phyloP scores from a whole-genome alignment of 768 basidiomycete species.

The Lactifluus subvellereus region DNA sequence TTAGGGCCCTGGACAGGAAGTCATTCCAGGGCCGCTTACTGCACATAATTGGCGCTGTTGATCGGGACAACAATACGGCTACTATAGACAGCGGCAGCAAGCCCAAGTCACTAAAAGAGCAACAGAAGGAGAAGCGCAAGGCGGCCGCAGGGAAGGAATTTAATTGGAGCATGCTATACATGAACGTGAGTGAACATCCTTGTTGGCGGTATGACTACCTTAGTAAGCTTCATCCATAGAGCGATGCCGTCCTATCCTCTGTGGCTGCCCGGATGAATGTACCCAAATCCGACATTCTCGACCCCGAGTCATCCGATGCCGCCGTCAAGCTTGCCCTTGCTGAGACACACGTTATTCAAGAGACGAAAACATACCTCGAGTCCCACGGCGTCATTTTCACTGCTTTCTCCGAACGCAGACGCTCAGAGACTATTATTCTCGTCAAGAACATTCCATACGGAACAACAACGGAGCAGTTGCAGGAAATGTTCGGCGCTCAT shows the following conservation, averaged over 20 bases:
- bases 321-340: constrained; percentile 95
- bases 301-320: constrained; percentile 72
- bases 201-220: constrained; percentile 22
- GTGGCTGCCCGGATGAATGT: constrained; percentile 86
- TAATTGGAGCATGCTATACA: constrained; percentile 91
- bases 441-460: constrained; percentile 98
- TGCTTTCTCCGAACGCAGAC: constrained; percentile 40
- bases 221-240: constrained; percentile 41
- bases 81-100: constrained; percentile 40
- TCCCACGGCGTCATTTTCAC: constrained; percentile 62
- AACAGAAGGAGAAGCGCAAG: constrained; percentile 54
- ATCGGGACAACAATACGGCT: constrained; percentile 47
- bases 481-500: constrained; percentile 70
- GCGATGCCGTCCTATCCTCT: constrained; percentile 88
- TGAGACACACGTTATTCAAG: constrained; percentile 92
- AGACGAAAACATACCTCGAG: constrained; percentile 89
- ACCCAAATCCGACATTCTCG: constrained; percentile 81
- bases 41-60: constrained; percentile 83
- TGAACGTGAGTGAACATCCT: constrained; percentile 73
- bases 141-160: constrained; percentile 69
- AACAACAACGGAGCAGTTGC: constrained; percentile 69
- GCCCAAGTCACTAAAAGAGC: constrained; percentile 54
- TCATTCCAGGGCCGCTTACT: constrained; percentile 89
- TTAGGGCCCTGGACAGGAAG: constrained; percentile 68
- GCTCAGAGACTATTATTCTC: constrained; percentile 78